Percentiles rank a stretch among this genome's conserved stretches.
These are phyloP conservation scores for Malus asiatica DNA, from an alignment of 306 rosid species.

Conservation along the genomic window DNA sequence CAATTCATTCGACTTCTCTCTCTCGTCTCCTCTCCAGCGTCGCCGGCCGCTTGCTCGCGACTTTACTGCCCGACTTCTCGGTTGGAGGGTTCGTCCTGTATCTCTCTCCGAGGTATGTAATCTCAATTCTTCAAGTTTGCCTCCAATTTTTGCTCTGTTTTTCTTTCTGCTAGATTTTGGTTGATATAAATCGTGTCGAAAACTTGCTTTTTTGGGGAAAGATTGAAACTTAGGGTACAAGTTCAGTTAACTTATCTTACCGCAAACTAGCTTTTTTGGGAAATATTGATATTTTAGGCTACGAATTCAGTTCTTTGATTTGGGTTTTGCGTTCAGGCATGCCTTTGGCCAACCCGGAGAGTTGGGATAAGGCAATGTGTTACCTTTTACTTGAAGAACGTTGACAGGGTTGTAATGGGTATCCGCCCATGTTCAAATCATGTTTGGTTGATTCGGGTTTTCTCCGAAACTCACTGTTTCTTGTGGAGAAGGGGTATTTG, in stretches of 20 bases:
- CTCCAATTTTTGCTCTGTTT: background rate
- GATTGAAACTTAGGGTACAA: background rate
- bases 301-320: background rate
- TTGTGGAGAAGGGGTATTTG: constrained; percentile 6
- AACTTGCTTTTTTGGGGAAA: background rate
- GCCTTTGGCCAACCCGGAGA: background rate
- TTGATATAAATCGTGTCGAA: no score
- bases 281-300: background rate
- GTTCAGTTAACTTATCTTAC: background rate
- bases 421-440: constrained; percentile 26
- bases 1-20: background rate
- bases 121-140: background rate
- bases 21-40: background rate
- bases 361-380: background rate
- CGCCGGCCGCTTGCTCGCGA: background rate
- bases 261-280: no score
- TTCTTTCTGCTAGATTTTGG: background rate
- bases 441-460: constrained; percentile 15
- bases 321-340: background rate
- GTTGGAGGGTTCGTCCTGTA: background rate
- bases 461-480: constrained; percentile 10
- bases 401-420: constrained; percentile 30
- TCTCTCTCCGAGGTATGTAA: background rate
- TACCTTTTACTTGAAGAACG: background rate
- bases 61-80: background rate